phyloP scores from a whole-genome alignment of 176 grass and related monocot species.

The Musa beccarii region DNA sequence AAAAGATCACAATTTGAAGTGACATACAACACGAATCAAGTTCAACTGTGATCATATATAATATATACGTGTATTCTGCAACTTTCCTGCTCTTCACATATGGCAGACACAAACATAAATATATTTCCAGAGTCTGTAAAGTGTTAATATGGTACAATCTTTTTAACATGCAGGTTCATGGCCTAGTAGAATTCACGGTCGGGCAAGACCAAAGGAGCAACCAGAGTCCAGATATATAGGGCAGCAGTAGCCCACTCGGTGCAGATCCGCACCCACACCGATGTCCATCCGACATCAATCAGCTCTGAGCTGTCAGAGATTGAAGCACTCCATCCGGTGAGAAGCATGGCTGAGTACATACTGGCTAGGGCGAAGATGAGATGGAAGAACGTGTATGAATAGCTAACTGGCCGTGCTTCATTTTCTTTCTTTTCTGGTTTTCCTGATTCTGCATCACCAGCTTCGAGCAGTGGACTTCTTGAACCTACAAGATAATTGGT shows the following conservation, averaged over 20 bases:
- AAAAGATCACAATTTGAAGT: too few species aligned
- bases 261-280: constrained; percentile 86
- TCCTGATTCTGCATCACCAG: constrained; percentile 35
- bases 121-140: too few species aligned
- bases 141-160: too few species aligned
- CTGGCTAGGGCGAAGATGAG: constrained; percentile 89
- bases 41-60: too few species aligned
- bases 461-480: constrained; percentile 46
- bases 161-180: neutral
- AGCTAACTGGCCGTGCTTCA: constrained; percentile 46
- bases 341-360: constrained; percentile 96
- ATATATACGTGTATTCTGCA: too few species aligned
- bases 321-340: constrained; percentile 80
- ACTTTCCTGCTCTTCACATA: too few species aligned
- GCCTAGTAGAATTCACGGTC: constrained; percentile 70
- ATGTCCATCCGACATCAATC: constrained; percentile 95
- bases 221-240: constrained; percentile 77
- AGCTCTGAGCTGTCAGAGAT: constrained; percentile 65
- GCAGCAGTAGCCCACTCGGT: constrained; percentile 69
- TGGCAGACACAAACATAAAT: too few species aligned
- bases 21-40: too few species aligned
- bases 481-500: constrained; percentile 30
- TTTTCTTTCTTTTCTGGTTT: constrained; percentile 36
- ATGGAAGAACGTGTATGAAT: constrained; percentile 97
- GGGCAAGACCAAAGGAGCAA: constrained; percentile 66